Conservation (phyloP, 352 stramenopile genomes). For the Phytophthora pisi region DNA sequence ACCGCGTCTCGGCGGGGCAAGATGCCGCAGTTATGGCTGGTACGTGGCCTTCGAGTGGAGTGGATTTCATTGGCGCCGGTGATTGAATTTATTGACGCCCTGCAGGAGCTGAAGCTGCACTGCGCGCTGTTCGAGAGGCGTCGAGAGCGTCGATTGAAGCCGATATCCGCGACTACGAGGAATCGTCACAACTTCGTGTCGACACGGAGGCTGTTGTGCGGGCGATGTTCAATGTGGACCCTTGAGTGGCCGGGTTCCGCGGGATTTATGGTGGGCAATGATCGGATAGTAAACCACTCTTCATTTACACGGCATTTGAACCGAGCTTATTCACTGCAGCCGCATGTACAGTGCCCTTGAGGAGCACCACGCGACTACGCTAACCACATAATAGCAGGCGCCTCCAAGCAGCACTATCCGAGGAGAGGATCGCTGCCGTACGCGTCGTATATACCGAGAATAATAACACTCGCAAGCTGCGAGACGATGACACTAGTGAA, state of each 20-base stretch:
- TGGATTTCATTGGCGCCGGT: slow-evolving; percentile 2
- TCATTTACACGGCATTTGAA: slow-evolving; percentile 10
- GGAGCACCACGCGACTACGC: slow-evolving; percentile 12
- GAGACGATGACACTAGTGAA: slow-evolving; percentile 52
- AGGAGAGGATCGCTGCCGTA: slow-evolving; percentile 51
- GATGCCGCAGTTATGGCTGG: slow-evolving; percentile 26
- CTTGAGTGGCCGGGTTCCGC: slow-evolving; percentile 6
- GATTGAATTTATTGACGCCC: neutral
- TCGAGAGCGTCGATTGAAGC: slow-evolving; percentile 18
- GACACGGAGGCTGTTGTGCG: slow-evolving; percentile 36
- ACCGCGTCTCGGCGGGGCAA: neutral
- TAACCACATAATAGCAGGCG: slow-evolving; percentile 29
- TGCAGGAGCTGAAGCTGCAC: slow-evolving; percentile 32
- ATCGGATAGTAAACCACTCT: slow-evolving; percentile 3
- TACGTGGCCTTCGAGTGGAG: slow-evolving; percentile 8
- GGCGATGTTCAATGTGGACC: slow-evolving; percentile 32
- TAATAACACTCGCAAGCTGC: slow-evolving; percentile 60
- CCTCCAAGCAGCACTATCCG: slow-evolving; percentile 17
- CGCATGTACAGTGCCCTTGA: slow-evolving; percentile 15
- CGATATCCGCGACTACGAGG: slow-evolving; percentile 31
- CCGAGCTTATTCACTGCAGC: slow-evolving; percentile 10
- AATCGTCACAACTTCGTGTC: slow-evolving; percentile 32
- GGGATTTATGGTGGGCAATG: neutral
- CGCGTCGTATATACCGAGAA: slow-evolving; percentile 53
- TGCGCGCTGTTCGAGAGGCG: slow-evolving; percentile 28